Evolutionary conservation across 164 flowering plant species (phyloP).

Genomic region (grape (Vitis vinifera)): ASM3070453v1 NC_081807.1:5953501-5954000

Average conservation of each 20-base stretch:
- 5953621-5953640: too few species aligned
- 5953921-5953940: conserved; percentile 5
- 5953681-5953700: background rate
- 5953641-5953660: too few species aligned
- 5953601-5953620: too few species aligned
- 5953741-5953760: conserved; percentile 19
- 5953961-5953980: conserved; percentile 12
- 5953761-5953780: conserved; percentile 36
- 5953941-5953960: conserved; percentile 30
- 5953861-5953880: conserved; percentile 15
- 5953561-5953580: too few species aligned
- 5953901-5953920: too few species aligned
- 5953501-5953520: too few species aligned
- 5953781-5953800: conserved; percentile 15
- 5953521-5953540: too few species aligned
- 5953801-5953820: conserved; percentile 13
- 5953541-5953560: too few species aligned
- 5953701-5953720: conserved; percentile 8
- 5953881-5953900: conserved; percentile 7
- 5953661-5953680: background rate
- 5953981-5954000: conserved; percentile 36
- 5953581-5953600: too few species aligned
- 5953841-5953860: conserved; percentile 15
- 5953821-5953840: conserved; percentile 19
- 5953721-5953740: conserved; percentile 6